Evolutionary conservation across 1,284 basidiomycete genomes (phyloP).

Genomic region (Ceratobasidium sp.): DNA sequence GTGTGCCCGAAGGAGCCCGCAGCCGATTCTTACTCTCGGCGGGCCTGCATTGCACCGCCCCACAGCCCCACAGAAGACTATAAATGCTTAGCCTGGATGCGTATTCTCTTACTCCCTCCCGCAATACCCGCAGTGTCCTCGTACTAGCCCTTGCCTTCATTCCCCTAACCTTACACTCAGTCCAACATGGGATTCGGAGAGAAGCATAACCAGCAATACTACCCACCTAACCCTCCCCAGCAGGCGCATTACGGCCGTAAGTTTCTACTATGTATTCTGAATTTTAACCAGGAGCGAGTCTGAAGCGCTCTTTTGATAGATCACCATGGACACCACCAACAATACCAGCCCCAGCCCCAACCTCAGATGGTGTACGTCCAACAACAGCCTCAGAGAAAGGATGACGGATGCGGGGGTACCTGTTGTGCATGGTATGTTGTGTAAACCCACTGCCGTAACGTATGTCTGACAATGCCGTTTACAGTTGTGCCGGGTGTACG

Average conservation of each 20-base stretch:
- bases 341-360: conserved; percentile 32
- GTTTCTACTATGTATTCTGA: background rate
- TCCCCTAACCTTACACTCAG: background rate
- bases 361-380: conserved; percentile 38
- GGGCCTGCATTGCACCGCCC: conserved; percentile 23
- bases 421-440: conserved; percentile 31
- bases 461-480: background rate
- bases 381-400: background rate
- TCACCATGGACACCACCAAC: conserved; percentile 35
- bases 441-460: too few relatives aligned
- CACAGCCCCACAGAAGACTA: background rate
- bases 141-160: background rate
- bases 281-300: too few relatives aligned
- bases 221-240: conserved; percentile 29
- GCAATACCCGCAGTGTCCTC: background rate
- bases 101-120: background rate
- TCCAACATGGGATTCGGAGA: conserved; percentile 24
- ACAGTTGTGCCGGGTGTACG: conserved; percentile 26
- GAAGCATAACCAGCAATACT: conserved; percentile 21
- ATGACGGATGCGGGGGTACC: background rate
- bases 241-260: conserved; percentile 30
- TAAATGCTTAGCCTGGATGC: background rate
- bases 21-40: too few relatives aligned
- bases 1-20: too few relatives aligned
- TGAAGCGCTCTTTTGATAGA: background rate